Percentiles rank a stretch among this genome's conserved stretches.
Evolutionary conservation across 257 asterid species (phyloP).

Genomic region (Fraxinus anomala): DNA sequence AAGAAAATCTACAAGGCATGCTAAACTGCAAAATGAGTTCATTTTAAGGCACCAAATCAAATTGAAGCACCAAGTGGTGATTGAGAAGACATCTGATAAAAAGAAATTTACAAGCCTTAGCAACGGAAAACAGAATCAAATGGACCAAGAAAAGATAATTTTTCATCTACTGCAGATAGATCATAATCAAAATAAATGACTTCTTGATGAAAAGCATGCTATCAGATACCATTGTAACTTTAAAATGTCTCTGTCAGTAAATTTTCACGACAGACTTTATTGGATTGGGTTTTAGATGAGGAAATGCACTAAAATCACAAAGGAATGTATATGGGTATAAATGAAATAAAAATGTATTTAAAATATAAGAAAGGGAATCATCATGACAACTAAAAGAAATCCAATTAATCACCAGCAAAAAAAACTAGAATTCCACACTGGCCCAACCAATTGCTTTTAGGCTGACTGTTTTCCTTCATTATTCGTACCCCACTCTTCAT

Average conservation of each 20-base stretch:
- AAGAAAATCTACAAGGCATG: not conserved
- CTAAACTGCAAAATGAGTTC: not conserved
- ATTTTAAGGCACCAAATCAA: not conserved
- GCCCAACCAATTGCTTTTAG: constrained; percentile 83
- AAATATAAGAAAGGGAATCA: constrained; percentile 34
- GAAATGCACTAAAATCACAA: constrained; percentile 27
- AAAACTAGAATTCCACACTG: constrained; percentile 71
- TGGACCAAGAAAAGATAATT: not conserved
- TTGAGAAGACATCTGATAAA: not conserved
- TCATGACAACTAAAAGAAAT: constrained; percentile 53
- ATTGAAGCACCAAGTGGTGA: not conserved
- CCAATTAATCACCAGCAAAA: constrained; percentile 72
- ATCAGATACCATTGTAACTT: not conserved
- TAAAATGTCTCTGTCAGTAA: not conserved
- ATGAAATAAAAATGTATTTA: constrained; percentile 16
- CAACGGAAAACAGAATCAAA: not conserved
- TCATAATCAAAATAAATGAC: not conserved
- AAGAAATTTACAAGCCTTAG: not conserved
- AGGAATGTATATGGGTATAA: constrained; percentile 19
- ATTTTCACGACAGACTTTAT: too few species aligned
- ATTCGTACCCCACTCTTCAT: constrained; percentile 96
- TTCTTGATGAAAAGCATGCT: not conserved
- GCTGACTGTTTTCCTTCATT: constrained; percentile 83
- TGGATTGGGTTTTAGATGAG: constrained; percentile 19
- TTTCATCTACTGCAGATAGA: not conserved